Base-by-base conservation (phyloP, 2,329 filamentous ascomycete species). In the Hypoxylon sp. region DNA sequence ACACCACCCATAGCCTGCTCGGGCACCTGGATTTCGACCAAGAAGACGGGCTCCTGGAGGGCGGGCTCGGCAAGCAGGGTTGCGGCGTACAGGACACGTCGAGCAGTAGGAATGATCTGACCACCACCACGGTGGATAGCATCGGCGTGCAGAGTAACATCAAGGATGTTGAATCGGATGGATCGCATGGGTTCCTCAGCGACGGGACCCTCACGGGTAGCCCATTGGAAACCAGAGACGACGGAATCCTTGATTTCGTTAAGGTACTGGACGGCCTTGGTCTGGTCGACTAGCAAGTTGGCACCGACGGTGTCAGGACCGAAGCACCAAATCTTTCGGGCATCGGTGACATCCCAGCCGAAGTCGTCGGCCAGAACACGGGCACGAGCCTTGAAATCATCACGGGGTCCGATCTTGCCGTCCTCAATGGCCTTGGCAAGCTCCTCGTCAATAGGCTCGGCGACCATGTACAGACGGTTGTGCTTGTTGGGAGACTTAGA, bases 401-500 rank as follows among this genome's bases (percentile, higher is more conserved):
- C 96, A 89, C 95, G 93, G 74, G 96, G 93, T 80, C 85, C 87
- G 82, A 99, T 94, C 88, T 94, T 96, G 87, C 96, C 96, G 61
- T 80, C 74, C 87, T 99, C 96, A 74, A 99, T 99, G 79, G 92
- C 93, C 80, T 90, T 89, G 77, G 93, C 88, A 68, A 99, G 91
- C 77, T 98, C 96, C 89, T 99, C 96, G 49, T 89, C 89, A 62
- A 99, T 88, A 77, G 96, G 96, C 85, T 94, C 86, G 73, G 96
- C 96, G 83, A 89, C 89, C 85, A 99, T 91, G 89, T 98, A 99
- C 69, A 99, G 89, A 94, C 96, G 95, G 90, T 99, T 99, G 92
- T 99, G 96, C 93, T 99, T 99, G 93, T 99, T 99, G 87, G 96
- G 96, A 52, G 96, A 99, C 89, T 99, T 99, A 84, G 96, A 98